A percentile compares a stretch with the other conserved stretches of the same genome.
These are phyloP conservation scores for Eucalyptus shirleyi DNA, from an alignment of 345 rosid genomes.

Conservation along the genomic window DNA sequence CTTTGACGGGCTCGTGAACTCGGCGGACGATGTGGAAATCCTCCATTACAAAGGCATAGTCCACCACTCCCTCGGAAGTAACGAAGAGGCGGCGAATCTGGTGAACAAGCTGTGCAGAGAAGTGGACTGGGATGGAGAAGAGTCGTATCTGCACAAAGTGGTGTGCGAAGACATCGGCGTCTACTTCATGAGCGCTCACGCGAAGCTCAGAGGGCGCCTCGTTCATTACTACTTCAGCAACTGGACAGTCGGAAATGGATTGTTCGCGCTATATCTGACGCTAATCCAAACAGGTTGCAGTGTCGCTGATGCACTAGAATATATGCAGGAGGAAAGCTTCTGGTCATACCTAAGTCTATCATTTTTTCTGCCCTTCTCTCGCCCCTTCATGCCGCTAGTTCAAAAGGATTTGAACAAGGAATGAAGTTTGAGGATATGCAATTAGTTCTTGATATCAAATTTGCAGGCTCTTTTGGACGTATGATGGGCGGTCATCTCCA, in stretches of 20 bases:
- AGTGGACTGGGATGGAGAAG: background rate
- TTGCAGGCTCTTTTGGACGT: background rate
- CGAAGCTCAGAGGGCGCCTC: background rate
- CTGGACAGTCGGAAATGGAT: slow-evolving; percentile 2
- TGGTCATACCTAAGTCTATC: background rate
- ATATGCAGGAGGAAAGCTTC: background rate
- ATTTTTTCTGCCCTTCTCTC: background rate
- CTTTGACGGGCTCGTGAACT: slow-evolving; percentile 11
- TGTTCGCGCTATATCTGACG: background rate
- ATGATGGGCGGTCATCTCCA: background rate
- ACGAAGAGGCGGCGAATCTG: slow-evolving; percentile 4
- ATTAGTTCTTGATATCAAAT: background rate
- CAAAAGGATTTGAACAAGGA: background rate
- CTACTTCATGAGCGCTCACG: background rate
- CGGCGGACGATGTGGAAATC: slow-evolving; percentile 1
- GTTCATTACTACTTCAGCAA: slow-evolving; percentile 9
- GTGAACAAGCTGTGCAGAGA: slow-evolving; percentile 10
- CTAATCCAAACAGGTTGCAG: background rate
- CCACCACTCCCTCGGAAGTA: slow-evolving; percentile 11
- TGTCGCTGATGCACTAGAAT: background rate
- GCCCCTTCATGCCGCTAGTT: background rate
- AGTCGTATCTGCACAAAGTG: slow-evolving; percentile 1
- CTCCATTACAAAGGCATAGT: slow-evolving; percentile 4
- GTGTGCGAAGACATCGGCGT: background rate
- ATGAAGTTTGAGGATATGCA: background rate